Base-by-base conservation (phyloP, 768 basidiomycete species). In the Megacollybia marginata region DNA sequence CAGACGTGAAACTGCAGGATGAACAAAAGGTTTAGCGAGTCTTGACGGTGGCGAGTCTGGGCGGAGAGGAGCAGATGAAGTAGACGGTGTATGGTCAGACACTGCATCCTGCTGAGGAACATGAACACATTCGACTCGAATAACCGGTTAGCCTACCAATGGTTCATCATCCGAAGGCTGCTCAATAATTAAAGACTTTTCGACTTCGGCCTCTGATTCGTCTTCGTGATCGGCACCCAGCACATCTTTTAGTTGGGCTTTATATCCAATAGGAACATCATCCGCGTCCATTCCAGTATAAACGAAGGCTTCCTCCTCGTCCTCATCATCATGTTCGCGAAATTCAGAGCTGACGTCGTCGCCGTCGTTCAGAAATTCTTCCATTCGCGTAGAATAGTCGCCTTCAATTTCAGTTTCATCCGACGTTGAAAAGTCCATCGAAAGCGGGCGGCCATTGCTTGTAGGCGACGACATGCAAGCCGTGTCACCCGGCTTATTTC, bases 1-100 rank as follows among this genome's bases (percentile, higher is more conserved):
- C n/a, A 89, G 76, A n/a, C 88, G 78, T 28, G 88, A 92, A 6
- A 88, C 76, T n/a, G 72, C 77, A 4, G 85, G 85, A 56, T 86
- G 82, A 16, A 88, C 62, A 61, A 84, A 88, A 11, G 82, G 76
- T 35, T 76, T 73, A 4, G 76, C 66, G 9, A 74, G 60, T 53
- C 68, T 74, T 15, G 70, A 63, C 23, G 69, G 73, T 71, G 10
- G 59, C 63, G 32, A 70, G 55, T 38, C 64, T 62, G 16, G 71
- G 69, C 31, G 78, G 69, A 65, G 57, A 33, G 69, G 64, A 43
- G 60, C 44, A 31, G 72, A 69, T 33, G 72, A 67, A 5, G 65
- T 62, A 9, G 71, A 67, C 31, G 71, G 71, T 33, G 68, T 61
- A 36, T 63, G 56, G 48, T 68, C 65, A 7, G 69, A 65, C 45